Percentiles rank a stretch among this genome's conserved stretches.
Conservation (phyloP, 768 basidiomycete genomes). For the Leccinellum luteum region DNA sequence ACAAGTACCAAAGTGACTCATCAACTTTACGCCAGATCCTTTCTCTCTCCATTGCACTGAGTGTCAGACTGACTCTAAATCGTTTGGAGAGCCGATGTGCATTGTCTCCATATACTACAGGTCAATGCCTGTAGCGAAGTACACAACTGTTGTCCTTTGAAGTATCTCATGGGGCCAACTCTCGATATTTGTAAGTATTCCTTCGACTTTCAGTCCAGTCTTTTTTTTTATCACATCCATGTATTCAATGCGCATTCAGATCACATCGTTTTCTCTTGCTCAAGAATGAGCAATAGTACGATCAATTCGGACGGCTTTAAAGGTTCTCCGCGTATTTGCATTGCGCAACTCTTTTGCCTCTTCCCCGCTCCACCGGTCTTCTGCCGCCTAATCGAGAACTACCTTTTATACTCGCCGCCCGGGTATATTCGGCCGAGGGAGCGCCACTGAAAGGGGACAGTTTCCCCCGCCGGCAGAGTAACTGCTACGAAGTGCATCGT, state of each 20-base stretch:
- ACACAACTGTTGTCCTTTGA: too few species aligned
- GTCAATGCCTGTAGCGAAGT: too few species aligned
- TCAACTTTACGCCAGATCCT: too few species aligned
- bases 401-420: constrained; percentile 74
- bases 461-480: constrained; percentile 56
- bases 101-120: too few species aligned
- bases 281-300: constrained; percentile 86
- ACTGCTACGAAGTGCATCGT: constrained; percentile 55
- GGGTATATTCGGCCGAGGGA: constrained; percentile 67
- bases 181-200: constrained; percentile 41
- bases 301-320: constrained; percentile 92
- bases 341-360: constrained; percentile 39
- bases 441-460: constrained; percentile 75
- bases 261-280: constrained; percentile 2
- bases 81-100: too few species aligned
- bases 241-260: neutral
- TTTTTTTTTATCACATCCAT: neutral
- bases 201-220: constrained; percentile 10
- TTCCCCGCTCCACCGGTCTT: constrained; percentile 74
- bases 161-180: too few species aligned
- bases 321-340: constrained; percentile 72
- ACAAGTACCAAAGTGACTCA: too few species aligned
- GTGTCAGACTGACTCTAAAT: too few species aligned
- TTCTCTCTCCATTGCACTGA: too few species aligned
- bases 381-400: constrained; percentile 54